These are phyloP conservation scores for Cyclotella distinguenda DNA, from an alignment of 108 stramenopile genomes.

Conservation along the genomic window DNA sequence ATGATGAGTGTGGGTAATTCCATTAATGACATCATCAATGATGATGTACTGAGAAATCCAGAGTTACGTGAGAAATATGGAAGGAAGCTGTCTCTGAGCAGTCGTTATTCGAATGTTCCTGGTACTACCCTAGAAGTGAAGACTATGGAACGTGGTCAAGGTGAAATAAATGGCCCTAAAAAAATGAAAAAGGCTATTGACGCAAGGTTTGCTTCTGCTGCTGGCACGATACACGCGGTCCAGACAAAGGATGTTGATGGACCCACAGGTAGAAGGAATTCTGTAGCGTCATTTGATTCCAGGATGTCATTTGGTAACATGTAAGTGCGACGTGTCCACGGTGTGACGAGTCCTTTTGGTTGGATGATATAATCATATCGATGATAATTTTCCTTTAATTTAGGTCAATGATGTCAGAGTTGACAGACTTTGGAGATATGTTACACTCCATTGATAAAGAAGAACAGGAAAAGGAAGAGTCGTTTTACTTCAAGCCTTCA, in stretches of 20 bases:
- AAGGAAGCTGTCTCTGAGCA: constrained; percentile 16
- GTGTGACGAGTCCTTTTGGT: neutral
- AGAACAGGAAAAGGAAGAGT: neutral
- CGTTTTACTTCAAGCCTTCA: neutral
- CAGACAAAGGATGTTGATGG: constrained; percentile 31
- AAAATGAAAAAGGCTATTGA: constrained; percentile 25
- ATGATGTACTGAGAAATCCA: constrained; percentile 28
- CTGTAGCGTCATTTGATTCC: constrained; percentile 9
- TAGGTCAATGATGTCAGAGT: constrained; percentile 40
- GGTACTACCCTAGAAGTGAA: constrained; percentile 34
- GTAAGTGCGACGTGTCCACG: constrained; percentile 9
- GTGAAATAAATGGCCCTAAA: constrained; percentile 18
- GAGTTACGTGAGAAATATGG: constrained; percentile 28
- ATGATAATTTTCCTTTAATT: neutral
- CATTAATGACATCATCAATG: constrained; percentile 35
- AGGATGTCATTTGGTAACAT: constrained; percentile 44
- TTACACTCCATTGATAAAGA: constrained; percentile 2
- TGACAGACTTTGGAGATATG: constrained; percentile 32
- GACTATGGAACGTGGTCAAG: constrained; percentile 30
- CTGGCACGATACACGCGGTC: neutral
- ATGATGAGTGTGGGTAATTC: constrained; percentile 42
- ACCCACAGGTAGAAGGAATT: constrained; percentile 17
- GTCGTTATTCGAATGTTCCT: constrained; percentile 9
- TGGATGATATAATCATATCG: neutral
- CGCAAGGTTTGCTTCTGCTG: constrained; percentile 2